Conservation (phyloP, 2,329 filamentous ascomycete species). For the Pseudogymnoascus sp. region DNA sequence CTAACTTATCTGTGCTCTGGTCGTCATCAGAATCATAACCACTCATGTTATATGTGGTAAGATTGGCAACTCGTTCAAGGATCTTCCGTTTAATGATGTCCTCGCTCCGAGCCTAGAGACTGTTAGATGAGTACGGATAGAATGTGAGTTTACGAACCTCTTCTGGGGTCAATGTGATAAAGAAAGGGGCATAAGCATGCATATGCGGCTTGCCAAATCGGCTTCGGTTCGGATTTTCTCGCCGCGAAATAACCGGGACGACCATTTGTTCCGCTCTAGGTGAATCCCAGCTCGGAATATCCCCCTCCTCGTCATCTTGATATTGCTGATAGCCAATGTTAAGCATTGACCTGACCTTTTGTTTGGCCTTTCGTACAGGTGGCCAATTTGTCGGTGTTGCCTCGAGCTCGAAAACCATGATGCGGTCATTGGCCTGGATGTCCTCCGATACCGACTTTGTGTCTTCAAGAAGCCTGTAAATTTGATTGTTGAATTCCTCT, state of each 20-base stretch:
- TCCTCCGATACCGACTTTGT: slow-evolving; percentile 58
- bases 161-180: slow-evolving; percentile 65
- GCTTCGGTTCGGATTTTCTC: slow-evolving; percentile 28
- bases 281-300: slow-evolving; percentile 47
- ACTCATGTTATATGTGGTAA: slow-evolving; percentile 63
- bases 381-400: slow-evolving; percentile 69
- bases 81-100: slow-evolving; percentile 74
- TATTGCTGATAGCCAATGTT: slow-evolving; percentile 35
- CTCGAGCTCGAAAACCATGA: slow-evolving; percentile 72
- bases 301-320: slow-evolving; percentile 37
- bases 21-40: slow-evolving; percentile 34
- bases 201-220: slow-evolving; percentile 31
- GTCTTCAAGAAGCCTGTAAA: slow-evolving; percentile 82
- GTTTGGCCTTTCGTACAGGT: slow-evolving; percentile 38
- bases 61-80: slow-evolving; percentile 62
- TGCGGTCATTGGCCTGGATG: slow-evolving; percentile 53
- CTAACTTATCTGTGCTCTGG: slow-evolving; percentile 41
- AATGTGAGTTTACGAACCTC: slow-evolving; percentile 43
- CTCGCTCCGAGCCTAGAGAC: slow-evolving; percentile 42
- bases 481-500: slow-evolving; percentile 74
- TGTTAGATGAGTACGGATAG: slow-evolving; percentile 30
- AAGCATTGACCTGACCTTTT: slow-evolving; percentile 40
- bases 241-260: slow-evolving; percentile 62
- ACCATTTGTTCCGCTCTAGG: slow-evolving; percentile 56
- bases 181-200: slow-evolving; percentile 43